phyloP scores from a whole-genome alignment of 2,329 filamentous ascomycete genomes.

The Botrytis deweyae region DNA sequence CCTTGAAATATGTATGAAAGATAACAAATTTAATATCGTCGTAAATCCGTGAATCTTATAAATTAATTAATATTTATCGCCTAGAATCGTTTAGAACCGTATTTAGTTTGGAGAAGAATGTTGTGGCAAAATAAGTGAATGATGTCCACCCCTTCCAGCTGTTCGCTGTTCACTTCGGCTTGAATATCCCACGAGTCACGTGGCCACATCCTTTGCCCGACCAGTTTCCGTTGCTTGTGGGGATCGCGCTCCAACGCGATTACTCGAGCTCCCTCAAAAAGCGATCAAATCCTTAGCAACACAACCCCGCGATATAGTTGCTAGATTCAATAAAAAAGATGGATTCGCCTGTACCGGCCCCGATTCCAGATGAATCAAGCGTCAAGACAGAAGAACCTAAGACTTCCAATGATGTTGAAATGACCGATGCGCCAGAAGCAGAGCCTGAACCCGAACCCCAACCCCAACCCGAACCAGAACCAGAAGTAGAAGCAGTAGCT shows the following conservation, averaged over 20 bases:
- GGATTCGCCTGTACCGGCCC: constrained; percentile 15
- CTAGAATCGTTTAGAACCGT: background rate
- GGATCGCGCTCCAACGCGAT: constrained; percentile 21
- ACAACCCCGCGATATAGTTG: constrained; percentile 20
- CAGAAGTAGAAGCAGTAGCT: background rate
- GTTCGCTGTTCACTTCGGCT: background rate
- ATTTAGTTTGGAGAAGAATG: background rate
- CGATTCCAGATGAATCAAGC: background rate
- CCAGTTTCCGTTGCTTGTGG: background rate
- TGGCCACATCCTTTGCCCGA: background rate
- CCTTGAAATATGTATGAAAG: background rate
- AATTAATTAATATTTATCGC: background rate
- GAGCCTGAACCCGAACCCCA: background rate
- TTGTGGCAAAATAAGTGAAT: constrained; percentile 1
- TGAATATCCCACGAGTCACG: background rate
- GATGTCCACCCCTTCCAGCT: background rate
- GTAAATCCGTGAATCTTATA: background rate
- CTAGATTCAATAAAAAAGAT: constrained; percentile 11
- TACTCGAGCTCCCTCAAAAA: constrained; percentile 19
- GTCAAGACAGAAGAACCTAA: constrained; percentile 15
- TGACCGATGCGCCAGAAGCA: constrained; percentile 16
- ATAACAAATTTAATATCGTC: too few species aligned
- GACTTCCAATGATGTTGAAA: constrained; percentile 13
- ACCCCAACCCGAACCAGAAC: background rate
- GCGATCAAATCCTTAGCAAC: constrained; percentile 4